Conservation (phyloP, 495 filamentous ascomycete genomes). For the Letharia lupina region DNA sequence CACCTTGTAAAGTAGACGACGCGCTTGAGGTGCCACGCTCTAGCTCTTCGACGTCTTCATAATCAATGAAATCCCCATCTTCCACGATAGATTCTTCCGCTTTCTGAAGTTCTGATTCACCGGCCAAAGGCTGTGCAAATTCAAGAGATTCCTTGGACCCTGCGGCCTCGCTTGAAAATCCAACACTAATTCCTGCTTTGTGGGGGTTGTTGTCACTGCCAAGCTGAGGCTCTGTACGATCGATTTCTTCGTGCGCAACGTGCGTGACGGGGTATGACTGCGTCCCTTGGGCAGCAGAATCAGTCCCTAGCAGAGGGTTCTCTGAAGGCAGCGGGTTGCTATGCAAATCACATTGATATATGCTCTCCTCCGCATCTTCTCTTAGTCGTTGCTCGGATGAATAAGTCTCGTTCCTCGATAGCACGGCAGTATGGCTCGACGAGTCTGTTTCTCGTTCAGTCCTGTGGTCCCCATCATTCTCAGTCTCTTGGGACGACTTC, state of each 20-base stretch:
- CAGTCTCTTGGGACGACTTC: slow-evolving; percentile 29
- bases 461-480: slow-evolving; percentile 1
- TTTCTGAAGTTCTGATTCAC: background rate
- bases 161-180: background rate
- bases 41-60: slow-evolving; percentile 27
- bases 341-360: background rate
- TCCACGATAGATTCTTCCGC: slow-evolving; percentile 2
- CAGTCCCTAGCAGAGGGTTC: background rate
- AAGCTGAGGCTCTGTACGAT: background rate
- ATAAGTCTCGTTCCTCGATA: background rate
- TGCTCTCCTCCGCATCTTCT: background rate
- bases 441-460: background rate
- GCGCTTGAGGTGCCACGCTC: slow-evolving; percentile 16
- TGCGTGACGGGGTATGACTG: background rate
- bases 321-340: background rate
- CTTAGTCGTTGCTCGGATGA: background rate
- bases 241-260: background rate
- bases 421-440: background rate
- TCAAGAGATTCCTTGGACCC: slow-evolving; percentile 2
- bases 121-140: background rate
- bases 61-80: slow-evolving; percentile 22
- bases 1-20: slow-evolving; percentile 21
- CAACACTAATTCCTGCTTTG: background rate
- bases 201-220: background rate
- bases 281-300: background rate